Evolutionary conservation across 169 alveolate species (phyloP), one percentile per base, ranked within the genome.

Genomic region (Perkinsus marinus): DNA sequence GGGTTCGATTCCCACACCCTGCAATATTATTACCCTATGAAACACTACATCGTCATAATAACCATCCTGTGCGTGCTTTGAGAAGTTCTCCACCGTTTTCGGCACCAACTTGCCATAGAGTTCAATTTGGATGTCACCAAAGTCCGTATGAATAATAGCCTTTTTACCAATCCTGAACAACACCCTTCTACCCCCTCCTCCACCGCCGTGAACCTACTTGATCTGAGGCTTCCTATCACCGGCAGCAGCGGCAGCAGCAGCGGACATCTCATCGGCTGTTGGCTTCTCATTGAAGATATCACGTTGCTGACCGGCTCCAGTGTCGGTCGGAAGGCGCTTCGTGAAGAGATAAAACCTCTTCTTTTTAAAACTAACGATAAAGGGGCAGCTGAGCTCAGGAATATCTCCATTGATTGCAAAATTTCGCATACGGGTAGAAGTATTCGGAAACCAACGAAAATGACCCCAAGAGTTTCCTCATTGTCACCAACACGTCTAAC

Each of bases 21-120:
- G 79, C 79, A 57, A n/a, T n/a, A n/a, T 57, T 57, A 41, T 93
- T 91, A 95, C 96, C 90, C 97, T 93, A 92, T 96, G 98, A 92
- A 97, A 96, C 39, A 95, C 93, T 69, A 93, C 47, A 39, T 95
- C 95, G 92, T 96, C 95, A 91, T 95, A 97, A 93, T 98, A 98
- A 38, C 99, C 99, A 93, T 97, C 98, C 95, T 96, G 95, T 90
- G 99, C 96, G 90, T 98, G 99, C 90, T 95, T 96, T 5, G 98
- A 94, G 94, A 99, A 99, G 95, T 99, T 99, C 94, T 98, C 99
- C 26, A 98, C 99, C 22, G 99, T 97, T 93, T 97, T 97, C 39
- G 99, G 99, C 89, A 99, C 97, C 92, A 93, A 94, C 69, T 92
- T 57, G 36, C 47, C 38, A 95, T 96, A 98, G 90, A 99, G 96